Conservation (phyloP, 2,329 filamentous ascomycete genomes). For the Coniochaeta sp. region DNA sequence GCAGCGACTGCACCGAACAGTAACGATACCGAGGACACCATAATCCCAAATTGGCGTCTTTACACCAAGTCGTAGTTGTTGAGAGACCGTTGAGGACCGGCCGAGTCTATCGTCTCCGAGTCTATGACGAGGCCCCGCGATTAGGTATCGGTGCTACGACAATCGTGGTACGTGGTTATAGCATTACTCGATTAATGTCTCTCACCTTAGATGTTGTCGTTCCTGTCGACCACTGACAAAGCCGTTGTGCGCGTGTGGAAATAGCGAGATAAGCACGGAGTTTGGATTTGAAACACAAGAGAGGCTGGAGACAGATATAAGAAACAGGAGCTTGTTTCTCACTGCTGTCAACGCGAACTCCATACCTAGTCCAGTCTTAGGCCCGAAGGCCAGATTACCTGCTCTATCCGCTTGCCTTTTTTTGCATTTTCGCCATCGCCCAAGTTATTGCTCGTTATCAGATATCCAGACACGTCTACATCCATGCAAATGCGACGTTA, state of each 20-base stretch:
- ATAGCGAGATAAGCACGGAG: neutral
- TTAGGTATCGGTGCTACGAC: neutral
- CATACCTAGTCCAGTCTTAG: neutral
- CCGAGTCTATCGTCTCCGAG: neutral
- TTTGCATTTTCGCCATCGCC: too few relatives aligned
- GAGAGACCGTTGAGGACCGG: neutral
- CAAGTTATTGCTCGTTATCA: too few relatives aligned
- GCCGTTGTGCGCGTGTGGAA: neutral
- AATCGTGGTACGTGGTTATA: too few relatives aligned
- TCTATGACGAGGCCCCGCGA: too few relatives aligned
- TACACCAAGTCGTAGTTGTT: too few relatives aligned
- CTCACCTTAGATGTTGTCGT: neutral
- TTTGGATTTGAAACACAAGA: neutral
- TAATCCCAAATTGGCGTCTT: conserved; percentile 8
- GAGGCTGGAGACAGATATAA: neutral
- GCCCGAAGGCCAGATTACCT: neutral
- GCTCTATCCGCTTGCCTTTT: neutral
- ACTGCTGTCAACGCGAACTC: neutral
- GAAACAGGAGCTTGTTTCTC: neutral
- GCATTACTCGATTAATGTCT: neutral
- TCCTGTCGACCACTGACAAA: neutral
- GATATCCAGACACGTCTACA: neutral
- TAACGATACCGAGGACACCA: conserved; percentile 28
- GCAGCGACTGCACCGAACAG: conserved; percentile 24
- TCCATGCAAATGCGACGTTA: neutral